Conservation (phyloP, 352 stramenopile species). For the Labyrinthula sp. region DNA sequence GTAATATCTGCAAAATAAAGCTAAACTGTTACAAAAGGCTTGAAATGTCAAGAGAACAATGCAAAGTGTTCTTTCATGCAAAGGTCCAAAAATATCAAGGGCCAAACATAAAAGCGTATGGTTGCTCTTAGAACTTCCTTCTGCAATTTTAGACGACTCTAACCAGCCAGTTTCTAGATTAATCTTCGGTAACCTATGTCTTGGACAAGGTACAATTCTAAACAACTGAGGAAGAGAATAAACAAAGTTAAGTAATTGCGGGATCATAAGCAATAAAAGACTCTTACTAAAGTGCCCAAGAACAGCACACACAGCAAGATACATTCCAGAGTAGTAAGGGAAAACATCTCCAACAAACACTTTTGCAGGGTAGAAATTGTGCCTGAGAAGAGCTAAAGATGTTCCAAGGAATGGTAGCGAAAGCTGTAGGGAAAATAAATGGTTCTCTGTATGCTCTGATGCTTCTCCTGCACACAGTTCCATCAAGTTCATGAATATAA, state of each 20-base stretch:
- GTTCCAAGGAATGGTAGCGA: conserved; percentile 72
- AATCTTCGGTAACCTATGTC: conserved; percentile 74
- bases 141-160: conserved; percentile 18
- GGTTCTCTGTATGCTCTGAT: conserved; percentile 41
- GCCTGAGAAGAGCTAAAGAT: conserved; percentile 70
- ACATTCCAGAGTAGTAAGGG: conserved; percentile 97
- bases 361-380: conserved; percentile 89
- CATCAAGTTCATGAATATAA: conserved; percentile 79
- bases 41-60: conserved; percentile 36
- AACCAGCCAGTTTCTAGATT: conserved; percentile 24
- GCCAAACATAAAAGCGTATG: conserved; percentile 55
- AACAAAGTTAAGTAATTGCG: conserved; percentile 95
- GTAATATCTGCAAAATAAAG: too few species aligned
- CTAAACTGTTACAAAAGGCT: conserved; percentile 5
- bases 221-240: conserved; percentile 90
- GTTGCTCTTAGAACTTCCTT: conserved; percentile 36
- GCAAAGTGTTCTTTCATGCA: conserved; percentile 37
- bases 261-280: conserved; percentile 87
- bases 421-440: conserved; percentile 85
- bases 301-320: conserved; percentile 77
- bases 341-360: conserved; percentile 98
- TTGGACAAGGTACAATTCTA: conserved; percentile 85
- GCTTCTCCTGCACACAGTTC: conserved; percentile 65
- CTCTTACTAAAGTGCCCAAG: conserved; percentile 95
- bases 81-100: conserved; percentile 42